These are phyloP conservation scores for Ceratocystis papillata DNA, from an alignment of 2,329 filamentous ascomycete species.

Conservation along the genomic window DNA sequence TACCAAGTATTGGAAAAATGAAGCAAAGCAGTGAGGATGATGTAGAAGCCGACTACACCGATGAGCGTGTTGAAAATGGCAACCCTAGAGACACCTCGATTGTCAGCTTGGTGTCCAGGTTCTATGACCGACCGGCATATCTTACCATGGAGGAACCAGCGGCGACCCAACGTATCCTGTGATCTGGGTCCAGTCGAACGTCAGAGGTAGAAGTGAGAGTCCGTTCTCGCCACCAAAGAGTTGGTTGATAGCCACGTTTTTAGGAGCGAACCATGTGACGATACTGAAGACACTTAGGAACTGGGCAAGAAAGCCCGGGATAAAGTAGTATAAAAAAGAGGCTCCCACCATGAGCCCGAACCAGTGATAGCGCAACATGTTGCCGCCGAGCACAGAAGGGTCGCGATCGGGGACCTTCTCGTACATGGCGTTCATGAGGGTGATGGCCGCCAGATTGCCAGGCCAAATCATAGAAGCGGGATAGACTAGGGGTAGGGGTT, in stretches of 20 bases:
- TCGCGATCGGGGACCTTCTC: conserved; percentile 44
- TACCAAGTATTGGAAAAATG: conserved; percentile 60
- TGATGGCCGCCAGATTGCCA: conserved; percentile 52
- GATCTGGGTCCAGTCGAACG: conserved; percentile 67
- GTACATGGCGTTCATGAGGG: conserved; percentile 63
- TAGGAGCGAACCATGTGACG: conserved; percentile 59
- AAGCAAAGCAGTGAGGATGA: conserved; percentile 47
- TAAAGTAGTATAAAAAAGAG: conserved; percentile 57
- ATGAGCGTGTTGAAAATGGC: conserved; percentile 63
- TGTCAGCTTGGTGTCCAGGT: neutral
- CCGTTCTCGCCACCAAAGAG: conserved; percentile 60
- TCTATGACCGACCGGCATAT: conserved; percentile 1
- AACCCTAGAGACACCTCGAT: conserved; percentile 36
- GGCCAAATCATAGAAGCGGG: conserved; percentile 68
- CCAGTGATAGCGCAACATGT: conserved; percentile 54
- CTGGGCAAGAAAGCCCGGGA: conserved; percentile 58
- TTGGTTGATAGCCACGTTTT: conserved; percentile 59
- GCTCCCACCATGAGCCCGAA: conserved; percentile 48
- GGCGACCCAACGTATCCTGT: conserved; percentile 58
- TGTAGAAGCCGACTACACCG: conserved; percentile 54
- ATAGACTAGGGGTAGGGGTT: conserved; percentile 37
- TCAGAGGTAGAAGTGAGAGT: conserved; percentile 57
- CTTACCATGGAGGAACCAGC: conserved; percentile 56
- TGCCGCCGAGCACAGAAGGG: conserved; percentile 49
- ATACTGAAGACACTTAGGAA: conserved; percentile 62